A percentile compares a stretch with the other conserved stretches of the same genome.
Evolutionary conservation across 192 early-diverging fungal genomes (phyloP).

Genomic region (Endogone sp.): DNA sequence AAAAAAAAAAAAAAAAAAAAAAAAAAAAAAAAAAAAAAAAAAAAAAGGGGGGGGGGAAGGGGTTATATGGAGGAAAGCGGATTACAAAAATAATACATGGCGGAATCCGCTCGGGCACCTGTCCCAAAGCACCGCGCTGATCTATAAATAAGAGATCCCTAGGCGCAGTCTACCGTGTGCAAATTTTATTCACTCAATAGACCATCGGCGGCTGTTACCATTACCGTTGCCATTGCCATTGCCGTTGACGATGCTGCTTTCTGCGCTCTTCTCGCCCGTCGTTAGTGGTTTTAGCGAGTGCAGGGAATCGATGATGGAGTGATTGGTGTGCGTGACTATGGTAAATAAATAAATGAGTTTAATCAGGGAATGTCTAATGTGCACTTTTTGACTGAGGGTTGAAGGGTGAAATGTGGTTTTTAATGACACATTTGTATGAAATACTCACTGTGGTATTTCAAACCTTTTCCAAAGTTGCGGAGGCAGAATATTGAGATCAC

Average conservation of each 20-base stretch:
- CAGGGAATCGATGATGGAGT: slow-evolving; percentile 11
- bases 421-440: too few relatives aligned
- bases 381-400: not conserved
- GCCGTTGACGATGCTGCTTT: not conserved
- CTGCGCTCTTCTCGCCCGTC: slow-evolving; percentile 3
- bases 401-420: slow-evolving; percentile 3
- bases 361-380: slow-evolving; percentile 1
- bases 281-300: slow-evolving; percentile 24
- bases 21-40: too few relatives aligned
- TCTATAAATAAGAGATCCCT: not conserved
- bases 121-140: too few relatives aligned
- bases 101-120: too few relatives aligned
- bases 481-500: slow-evolving; percentile 51
- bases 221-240: not conserved
- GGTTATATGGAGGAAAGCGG: too few relatives aligned
- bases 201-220: not conserved
- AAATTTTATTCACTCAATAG: not conserved
- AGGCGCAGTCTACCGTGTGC: too few relatives aligned
- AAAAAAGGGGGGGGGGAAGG: too few relatives aligned
- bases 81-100: too few relatives aligned
- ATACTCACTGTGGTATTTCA: slow-evolving; percentile 63
- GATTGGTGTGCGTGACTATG: slow-evolving; percentile 28
- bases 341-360: not conserved
- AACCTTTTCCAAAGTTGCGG: slow-evolving; percentile 67
- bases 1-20: too few relatives aligned